These are phyloP conservation scores for Pseudomassariella vexata DNA, from an alignment of 2,329 filamentous ascomycete genomes.

Conservation along the genomic window DNA sequence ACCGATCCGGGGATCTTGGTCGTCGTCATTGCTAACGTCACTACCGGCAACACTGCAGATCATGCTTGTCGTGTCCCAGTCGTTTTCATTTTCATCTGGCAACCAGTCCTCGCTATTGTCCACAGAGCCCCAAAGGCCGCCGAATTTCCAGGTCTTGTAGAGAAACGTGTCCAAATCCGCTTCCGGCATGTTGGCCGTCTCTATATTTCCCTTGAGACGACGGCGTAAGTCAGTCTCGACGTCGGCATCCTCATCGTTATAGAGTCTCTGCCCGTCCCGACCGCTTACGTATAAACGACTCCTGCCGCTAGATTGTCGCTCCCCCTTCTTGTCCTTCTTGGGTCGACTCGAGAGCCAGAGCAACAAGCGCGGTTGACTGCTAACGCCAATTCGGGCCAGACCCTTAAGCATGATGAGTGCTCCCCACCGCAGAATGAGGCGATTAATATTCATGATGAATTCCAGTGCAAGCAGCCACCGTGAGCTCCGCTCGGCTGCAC, in stretches of 20 bases:
- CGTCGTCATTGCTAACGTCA: slow-evolving; percentile 36
- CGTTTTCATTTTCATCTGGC: slow-evolving; percentile 46
- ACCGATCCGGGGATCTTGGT: slow-evolving; percentile 41
- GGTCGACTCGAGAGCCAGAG: slow-evolving; percentile 43
- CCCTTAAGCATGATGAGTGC: slow-evolving; percentile 48
- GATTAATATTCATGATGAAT: slow-evolving; percentile 70
- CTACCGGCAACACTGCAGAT: slow-evolving; percentile 41
- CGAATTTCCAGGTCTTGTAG: slow-evolving; percentile 79
- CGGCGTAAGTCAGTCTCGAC: slow-evolving; percentile 74
- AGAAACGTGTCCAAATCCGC: slow-evolving; percentile 65
- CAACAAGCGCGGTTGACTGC: slow-evolving; percentile 57
- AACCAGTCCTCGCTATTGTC: slow-evolving; percentile 78
- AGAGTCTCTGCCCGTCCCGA: slow-evolving; percentile 37
- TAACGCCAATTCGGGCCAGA: slow-evolving; percentile 55
- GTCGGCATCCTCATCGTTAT: slow-evolving; percentile 62
- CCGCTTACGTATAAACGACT: slow-evolving; percentile 16
- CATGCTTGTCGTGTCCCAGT: slow-evolving; percentile 75
- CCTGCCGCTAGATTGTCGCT: slow-evolving; percentile 13
- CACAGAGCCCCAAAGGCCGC: slow-evolving; percentile 77
- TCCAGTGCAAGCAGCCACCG: slow-evolving; percentile 72
- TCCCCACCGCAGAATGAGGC: slow-evolving; percentile 54
- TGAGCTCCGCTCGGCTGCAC: slow-evolving; percentile 70
- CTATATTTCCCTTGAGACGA: slow-evolving; percentile 38
- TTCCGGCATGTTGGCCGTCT: slow-evolving; percentile 45
- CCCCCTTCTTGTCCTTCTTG: slow-evolving; percentile 22